Evolutionary conservation across 2,329 filamentous ascomycete genomes (phyloP), one percentile per base, ranked within the genome.

Genomic region (Claviceps digitariae): DNA sequence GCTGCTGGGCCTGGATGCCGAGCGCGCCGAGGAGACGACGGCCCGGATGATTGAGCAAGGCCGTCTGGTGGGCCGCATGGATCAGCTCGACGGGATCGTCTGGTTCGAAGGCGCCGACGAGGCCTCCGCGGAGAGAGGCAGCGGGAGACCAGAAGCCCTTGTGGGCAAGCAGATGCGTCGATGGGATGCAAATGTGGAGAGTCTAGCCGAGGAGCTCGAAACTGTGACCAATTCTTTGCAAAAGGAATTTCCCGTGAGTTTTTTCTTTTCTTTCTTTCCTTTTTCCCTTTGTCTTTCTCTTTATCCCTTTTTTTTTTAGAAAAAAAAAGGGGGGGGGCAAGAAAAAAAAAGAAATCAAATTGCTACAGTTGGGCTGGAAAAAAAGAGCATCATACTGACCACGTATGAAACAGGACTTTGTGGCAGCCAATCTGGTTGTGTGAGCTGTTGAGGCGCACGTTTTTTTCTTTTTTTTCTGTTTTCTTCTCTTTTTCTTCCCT

Each of bases 31-130:
- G 73, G 83, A 86, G 55, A 96, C 93, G 52, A 93, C 91, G 13
- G 90, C 91, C 4, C 79, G 82, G 61, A 98, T 98, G 93, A 88
- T 98, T 61, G 90, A 97, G 73, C 90, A 96, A 68, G 90, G 88
- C 10, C 82, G 93, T 34, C 71, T 98, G 51, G 81, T 85, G 3
- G 93, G 91, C 8, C 83, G 85, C 54, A 97, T 98, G 63, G 91
- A 98, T 69, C 93, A 98, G 73, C 90, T 98, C 54, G 87, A 90
- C 54, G 79, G 86, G 15, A 73, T 90, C 12, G 90, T 98, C 55
- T 90, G 83, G 72, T 98, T 98, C 65, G 87, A 93, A 68, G 74
- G 69, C 63, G 81, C 81, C 34, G 84, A 88, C 62, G 83, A 88
- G 62, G 83, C 82, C 8, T 83, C 80, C 3, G 84, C 82, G 1